Evolutionary conservation across 2,329 filamentous ascomycete species (phyloP), one percentile per base, ranked within the genome.

Genomic region (Sporothrix pallida): DNA sequence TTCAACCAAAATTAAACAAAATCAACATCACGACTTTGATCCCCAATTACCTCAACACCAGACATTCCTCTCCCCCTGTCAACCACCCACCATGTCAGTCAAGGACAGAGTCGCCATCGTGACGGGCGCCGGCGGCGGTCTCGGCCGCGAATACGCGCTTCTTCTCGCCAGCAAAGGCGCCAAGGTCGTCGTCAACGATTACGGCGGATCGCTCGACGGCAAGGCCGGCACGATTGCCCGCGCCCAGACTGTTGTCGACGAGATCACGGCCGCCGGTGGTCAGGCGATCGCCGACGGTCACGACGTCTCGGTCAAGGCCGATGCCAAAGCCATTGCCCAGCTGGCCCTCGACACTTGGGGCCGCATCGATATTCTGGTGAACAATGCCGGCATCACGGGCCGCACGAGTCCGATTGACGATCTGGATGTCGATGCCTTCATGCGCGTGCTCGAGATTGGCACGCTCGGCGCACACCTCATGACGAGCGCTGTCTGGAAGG

Each of bases 111-210:
- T 58, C 20, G 54, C 54, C 20, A 58, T 58, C 54, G n/a, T 58
- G 2, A 58, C 54, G 23, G 54, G 54, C 54, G 54, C 54, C 20
- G 54, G 54, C 23, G 54, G 54, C 20, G 54, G 54, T 26, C 54
- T 58, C 20, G 54, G 54, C 54, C 54, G 54, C 23, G 54, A 58
- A 26, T 58, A 58, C 13, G 54, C 54, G 5, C 20, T 58, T 20
- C 9, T 58, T 8, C 54, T 58, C 54, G 54, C 54, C 54, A 58
- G 54, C 54, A 58, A 58, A 13, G 54, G 54, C 9, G 54, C 54
- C 20, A 58, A 58, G 54, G 54, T 58, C 54, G 54, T 58, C 54
- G 54, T 58, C 54, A 58, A 58, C 20, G 54, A 58, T 13, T 58
- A 58, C 54, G 54, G 54, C 8, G 54, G 54, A 6, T 58, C 54